These are phyloP conservation scores for Kodamaea suecica DNA, from an alignment of 1,139 yeast species.

Conservation along the genomic window DNA sequence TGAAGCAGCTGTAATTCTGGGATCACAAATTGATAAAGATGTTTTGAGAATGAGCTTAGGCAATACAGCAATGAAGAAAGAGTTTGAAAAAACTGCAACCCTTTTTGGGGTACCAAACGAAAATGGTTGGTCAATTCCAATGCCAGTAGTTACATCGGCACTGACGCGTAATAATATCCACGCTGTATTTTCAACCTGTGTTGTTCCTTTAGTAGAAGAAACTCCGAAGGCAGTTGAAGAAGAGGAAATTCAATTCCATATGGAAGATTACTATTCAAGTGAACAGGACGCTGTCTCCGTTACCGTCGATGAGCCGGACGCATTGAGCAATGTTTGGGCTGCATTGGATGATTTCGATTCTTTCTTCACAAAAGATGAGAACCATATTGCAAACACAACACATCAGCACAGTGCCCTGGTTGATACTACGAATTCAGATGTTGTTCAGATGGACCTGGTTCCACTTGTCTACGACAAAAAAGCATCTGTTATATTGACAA, in stretches of 20 bases:
- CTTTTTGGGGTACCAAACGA: slow-evolving; percentile 94
- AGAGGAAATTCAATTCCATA: slow-evolving; percentile 56
- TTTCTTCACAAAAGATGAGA: slow-evolving; percentile 73
- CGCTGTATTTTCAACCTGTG: slow-evolving; percentile 88
- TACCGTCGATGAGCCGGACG: slow-evolving; percentile 60
- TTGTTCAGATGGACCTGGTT: slow-evolving; percentile 61
- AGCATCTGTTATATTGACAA: slow-evolving; percentile 69
- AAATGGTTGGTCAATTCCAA: slow-evolving; percentile 97
- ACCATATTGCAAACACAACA: slow-evolving; percentile 19
- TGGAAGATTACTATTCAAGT: slow-evolving; percentile 59
- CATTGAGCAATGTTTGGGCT: slow-evolving; percentile 91
- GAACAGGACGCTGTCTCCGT: slow-evolving; percentile 32
- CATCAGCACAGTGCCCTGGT: slow-evolving; percentile 51
- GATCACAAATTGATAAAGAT: slow-evolving; percentile 86
- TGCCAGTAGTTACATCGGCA: slow-evolving; percentile 88
- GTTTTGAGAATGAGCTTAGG: slow-evolving; percentile 91
- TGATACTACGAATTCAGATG: slow-evolving; percentile 44
- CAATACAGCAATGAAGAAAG: slow-evolving; percentile 70
- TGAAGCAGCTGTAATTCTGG: slow-evolving; percentile 80
- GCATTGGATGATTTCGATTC: slow-evolving; percentile 93
- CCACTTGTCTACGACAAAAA: slow-evolving; percentile 79
- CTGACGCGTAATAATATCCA: slow-evolving; percentile 90
- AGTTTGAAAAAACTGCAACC: slow-evolving; percentile 82
- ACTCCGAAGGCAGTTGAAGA: slow-evolving; percentile 20
- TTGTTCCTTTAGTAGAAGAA: slow-evolving; percentile 32